A percentile compares a stretch with the other conserved stretches of the same genome.
phyloP scores from a whole-genome alignment of 768 basidiomycete genomes.

The Pisolithus marmoratus region DNA sequence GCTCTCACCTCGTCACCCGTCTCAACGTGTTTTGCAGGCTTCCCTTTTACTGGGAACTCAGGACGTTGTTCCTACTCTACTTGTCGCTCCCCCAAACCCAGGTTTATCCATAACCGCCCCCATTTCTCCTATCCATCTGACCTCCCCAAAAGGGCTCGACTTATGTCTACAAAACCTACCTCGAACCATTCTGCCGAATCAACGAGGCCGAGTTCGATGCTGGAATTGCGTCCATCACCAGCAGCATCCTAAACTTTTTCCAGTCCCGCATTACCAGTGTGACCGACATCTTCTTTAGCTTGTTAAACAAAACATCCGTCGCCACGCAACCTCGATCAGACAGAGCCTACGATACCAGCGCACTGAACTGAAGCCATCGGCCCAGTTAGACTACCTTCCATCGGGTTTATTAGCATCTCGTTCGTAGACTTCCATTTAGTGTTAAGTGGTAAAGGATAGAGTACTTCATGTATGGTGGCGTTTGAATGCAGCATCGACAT shows the following conservation, averaged over 20 bases:
- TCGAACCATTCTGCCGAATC: conserved; percentile 54
- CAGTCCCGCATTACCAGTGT: conserved; percentile 44
- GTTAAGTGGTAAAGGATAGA: no score
- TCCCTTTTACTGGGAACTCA: conserved; percentile 72
- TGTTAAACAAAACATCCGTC: conserved; percentile 37
- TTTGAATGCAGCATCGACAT: conserved; percentile 77
- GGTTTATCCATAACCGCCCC: conserved; percentile 29
- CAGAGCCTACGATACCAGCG: conserved; percentile 15
- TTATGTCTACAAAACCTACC: conserved; percentile 53
- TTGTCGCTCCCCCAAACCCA: conserved; percentile 65
- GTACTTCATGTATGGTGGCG: conserved; percentile 38
- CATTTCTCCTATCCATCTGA: conserved; percentile 5
- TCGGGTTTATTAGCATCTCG: no score
- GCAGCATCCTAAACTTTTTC: conserved; percentile 48
- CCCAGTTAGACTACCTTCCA: no score
- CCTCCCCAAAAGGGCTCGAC: conserved; percentile 49
- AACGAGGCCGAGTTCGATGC: conserved; percentile 61
- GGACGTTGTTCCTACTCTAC: conserved; percentile 64
- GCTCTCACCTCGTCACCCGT: conserved; percentile 3
- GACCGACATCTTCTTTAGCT: conserved; percentile 41
- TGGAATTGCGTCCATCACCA: conserved; percentile 48
- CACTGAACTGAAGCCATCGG: neutral
- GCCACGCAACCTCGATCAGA: conserved; percentile 19
- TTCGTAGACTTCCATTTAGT: no score
- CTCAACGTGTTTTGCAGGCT: conserved; percentile 40